Evolutionary conservation across 169 alveolate species (phyloP).

Genomic region (Cryptosporidium ubiquitum): DNA sequence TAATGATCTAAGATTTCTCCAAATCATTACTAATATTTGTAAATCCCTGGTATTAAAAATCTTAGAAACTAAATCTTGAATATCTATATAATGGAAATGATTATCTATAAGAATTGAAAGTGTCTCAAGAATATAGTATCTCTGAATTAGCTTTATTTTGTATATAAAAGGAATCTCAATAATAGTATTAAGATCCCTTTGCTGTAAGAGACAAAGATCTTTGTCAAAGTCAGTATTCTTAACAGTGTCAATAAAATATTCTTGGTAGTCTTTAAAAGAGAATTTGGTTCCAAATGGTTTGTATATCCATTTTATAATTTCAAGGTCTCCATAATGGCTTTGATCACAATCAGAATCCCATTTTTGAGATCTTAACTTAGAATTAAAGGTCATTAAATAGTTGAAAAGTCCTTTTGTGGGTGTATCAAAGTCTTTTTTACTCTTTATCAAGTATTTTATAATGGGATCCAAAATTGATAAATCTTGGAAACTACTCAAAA

Average conservation of each 20-base stretch:
- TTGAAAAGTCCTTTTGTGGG: not conserved
- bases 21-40: not conserved
- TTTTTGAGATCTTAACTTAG: not conserved
- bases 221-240: not conserved
- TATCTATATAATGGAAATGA: too few relatives aligned
- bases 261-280: not conserved
- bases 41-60: not conserved
- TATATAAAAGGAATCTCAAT: not conserved
- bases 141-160: not conserved
- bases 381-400: too few relatives aligned
- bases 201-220: not conserved
- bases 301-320: not conserved
- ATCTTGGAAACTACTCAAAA: not conserved
- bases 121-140: not conserved
- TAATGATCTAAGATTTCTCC: conserved; percentile 6
- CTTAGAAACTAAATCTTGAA: not conserved
- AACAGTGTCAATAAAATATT: not conserved
- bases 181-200: not conserved
- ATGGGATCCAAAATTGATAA: not conserved
- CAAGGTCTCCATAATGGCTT: not conserved
- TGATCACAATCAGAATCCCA: not conserved
- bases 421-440: not conserved
- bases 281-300: not conserved
- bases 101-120: not conserved
- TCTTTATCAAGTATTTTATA: not conserved